Conservation (phyloP, 208 protist species). For the Leishmania lainsoni region DNA sequence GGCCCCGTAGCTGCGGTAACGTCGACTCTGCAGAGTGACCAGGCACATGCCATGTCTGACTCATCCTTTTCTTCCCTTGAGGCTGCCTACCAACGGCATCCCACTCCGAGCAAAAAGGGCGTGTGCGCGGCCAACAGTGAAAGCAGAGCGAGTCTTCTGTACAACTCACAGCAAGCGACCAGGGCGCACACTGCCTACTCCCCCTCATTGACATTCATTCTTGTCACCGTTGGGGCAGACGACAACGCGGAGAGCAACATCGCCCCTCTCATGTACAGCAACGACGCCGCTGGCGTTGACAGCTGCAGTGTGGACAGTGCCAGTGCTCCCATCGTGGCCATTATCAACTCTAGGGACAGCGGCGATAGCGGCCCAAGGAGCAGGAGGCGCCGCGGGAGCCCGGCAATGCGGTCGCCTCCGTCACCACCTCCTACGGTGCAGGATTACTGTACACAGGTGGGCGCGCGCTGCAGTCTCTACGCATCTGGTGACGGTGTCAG, state of each 20-base stretch:
- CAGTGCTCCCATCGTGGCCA: conserved; percentile 8
- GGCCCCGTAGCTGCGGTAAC: neutral
- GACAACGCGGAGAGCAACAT: neutral
- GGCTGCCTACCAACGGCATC: neutral
- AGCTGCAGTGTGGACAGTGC: conserved; percentile 9
- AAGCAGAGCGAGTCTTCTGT: neutral
- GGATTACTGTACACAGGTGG: neutral
- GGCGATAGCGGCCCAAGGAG: neutral
- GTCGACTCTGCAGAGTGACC: neutral
- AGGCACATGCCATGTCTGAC: neutral
- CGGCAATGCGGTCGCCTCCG: neutral
- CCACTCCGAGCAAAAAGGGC: neutral
- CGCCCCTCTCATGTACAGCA: neutral
- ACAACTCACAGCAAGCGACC: conserved; percentile 20
- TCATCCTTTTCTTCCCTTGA: conserved; percentile 2
- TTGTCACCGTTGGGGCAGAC: neutral
- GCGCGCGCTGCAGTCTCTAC: neutral
- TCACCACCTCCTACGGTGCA: neutral
- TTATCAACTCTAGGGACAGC: neutral
- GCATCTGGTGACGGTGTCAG: neutral
- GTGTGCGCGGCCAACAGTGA: conserved; percentile 2
- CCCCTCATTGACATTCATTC: conserved; percentile 3
- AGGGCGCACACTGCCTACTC: neutral
- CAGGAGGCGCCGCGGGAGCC: neutral
- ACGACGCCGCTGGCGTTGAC: neutral